Percentiles rank a stretch among this genome's conserved stretches.
These are phyloP conservation scores for Capniomyces stellatus DNA, from an alignment of 371 early-diverging fungal genomes.

Conservation along the genomic window DNA sequence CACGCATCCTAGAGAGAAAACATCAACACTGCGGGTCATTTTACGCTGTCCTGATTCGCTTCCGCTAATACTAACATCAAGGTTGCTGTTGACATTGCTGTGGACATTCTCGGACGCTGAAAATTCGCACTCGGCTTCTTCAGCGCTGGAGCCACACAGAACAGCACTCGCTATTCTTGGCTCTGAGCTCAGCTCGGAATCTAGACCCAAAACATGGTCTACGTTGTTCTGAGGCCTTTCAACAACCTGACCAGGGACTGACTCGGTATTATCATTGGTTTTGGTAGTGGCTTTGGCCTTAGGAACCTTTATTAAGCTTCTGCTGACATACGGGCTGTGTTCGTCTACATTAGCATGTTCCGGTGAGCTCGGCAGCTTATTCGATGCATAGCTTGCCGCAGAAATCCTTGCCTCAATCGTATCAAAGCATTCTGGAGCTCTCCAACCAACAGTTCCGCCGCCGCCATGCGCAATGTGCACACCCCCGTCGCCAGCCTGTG, in stretches of 20 bases:
- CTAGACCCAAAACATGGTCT: neutral
- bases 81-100: neutral
- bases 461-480: slow-evolving; percentile 14
- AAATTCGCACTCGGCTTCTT: no score
- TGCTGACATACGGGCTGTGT: slow-evolving; percentile 19
- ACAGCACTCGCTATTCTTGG: no score
- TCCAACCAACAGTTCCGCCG: slow-evolving; percentile 88
- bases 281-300: neutral
- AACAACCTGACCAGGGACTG: neutral
- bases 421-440: slow-evolving; percentile 75
- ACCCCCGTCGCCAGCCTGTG: slow-evolving; percentile 1
- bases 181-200: no score
- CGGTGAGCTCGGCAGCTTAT: neutral
- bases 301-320: no score
- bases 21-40: slow-evolving; percentile 79
- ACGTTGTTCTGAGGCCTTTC: neutral
- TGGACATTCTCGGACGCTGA: neutral
- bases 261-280: neutral
- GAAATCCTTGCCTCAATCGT: slow-evolving; percentile 8
- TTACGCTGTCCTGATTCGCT: slow-evolving; percentile 16
- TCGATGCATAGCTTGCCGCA: neutral
- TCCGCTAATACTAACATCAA: neutral
- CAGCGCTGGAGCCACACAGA: no score
- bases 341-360: slow-evolving; percentile 11
- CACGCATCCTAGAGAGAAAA: slow-evolving; percentile 90